These are phyloP conservation scores for Musa schizocarpa DNA, from an alignment of 176 grass and related monocot genomes.

Conservation along the genomic window DNA sequence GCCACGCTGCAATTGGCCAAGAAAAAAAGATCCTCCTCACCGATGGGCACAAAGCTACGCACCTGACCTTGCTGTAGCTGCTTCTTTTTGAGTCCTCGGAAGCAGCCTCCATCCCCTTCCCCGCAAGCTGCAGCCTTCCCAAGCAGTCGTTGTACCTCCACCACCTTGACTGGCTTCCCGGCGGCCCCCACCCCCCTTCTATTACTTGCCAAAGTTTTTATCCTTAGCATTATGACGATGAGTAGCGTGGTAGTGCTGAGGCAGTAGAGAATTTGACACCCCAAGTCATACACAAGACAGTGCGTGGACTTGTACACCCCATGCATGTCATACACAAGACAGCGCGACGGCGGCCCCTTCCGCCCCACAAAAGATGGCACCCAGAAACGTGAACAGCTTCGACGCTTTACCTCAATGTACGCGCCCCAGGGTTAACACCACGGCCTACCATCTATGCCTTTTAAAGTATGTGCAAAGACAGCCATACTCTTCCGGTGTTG, in stretches of 20 bases:
- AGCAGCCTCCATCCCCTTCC: background rate
- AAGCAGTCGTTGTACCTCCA: background rate
- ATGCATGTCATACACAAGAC: background rate
- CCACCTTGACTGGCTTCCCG: background rate
- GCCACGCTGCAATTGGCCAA: background rate
- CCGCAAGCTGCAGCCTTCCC: background rate
- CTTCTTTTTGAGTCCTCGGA: background rate
- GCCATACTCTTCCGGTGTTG: background rate
- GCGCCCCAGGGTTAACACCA: background rate
- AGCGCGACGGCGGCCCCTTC: background rate
- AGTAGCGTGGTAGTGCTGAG: no score
- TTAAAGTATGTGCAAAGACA: background rate
- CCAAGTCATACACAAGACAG: background rate
- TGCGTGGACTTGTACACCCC: background rate
- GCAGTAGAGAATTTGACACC: background rate
- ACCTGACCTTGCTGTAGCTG: background rate
- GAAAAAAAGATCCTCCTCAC: background rate
- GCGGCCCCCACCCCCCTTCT: no score
- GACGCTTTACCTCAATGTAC: background rate
- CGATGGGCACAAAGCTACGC: background rate
- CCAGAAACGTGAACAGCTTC: background rate
- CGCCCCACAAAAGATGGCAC: background rate
- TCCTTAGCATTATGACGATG: no score
- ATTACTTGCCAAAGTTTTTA: no score
- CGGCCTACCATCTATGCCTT: background rate